phyloP scores from a whole-genome alignment of 1,139 yeast genomes.

The Candida mesenterica region DNA sequence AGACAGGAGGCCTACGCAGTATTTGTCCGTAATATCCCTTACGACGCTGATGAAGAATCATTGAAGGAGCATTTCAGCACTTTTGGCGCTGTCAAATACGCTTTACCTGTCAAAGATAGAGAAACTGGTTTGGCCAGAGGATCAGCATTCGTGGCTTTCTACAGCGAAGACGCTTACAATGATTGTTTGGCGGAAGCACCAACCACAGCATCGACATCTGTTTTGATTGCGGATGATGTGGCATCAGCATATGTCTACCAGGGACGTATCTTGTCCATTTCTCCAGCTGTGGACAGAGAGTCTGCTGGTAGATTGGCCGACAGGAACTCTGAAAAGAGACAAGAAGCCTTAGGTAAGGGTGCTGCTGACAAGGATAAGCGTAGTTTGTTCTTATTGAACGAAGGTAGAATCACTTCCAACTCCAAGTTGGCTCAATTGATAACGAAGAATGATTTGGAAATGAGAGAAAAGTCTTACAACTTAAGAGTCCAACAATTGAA shows the following conservation, averaged over 20 bases:
- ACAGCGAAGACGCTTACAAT: constrained; percentile 56
- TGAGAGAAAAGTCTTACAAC: constrained; percentile 84
- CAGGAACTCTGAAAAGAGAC: constrained; percentile 69
- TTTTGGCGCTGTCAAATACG: constrained; percentile 89
- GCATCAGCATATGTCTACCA: constrained; percentile 86
- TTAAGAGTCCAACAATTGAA: constrained; percentile 87
- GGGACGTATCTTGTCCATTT: constrained; percentile 82
- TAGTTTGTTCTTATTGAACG: constrained; percentile 81
- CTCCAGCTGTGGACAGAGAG: constrained; percentile 84
- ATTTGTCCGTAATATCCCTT: constrained; percentile 90
- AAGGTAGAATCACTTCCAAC: constrained; percentile 83
- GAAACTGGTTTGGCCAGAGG: constrained; percentile 88
- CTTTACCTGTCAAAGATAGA: constrained; percentile 87
- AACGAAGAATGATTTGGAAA: constrained; percentile 72
- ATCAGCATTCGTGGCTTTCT: constrained; percentile 91
- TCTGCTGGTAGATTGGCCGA: constrained; percentile 79
- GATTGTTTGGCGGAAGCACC: constrained; percentile 81
- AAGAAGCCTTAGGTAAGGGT: constrained; percentile 75
- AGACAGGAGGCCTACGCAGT: constrained; percentile 69
- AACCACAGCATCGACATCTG: constrained; percentile 66
- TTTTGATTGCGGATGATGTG: constrained; percentile 89
- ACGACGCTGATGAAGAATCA: constrained; percentile 83
- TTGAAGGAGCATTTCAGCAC: constrained; percentile 73
- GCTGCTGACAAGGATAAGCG: constrained; percentile 81
- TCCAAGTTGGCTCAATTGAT: constrained; percentile 75